Evolutionary conservation across 352 stramenopile species (phyloP).

Genomic region (Globisporangium heterothallicum): DNA sequence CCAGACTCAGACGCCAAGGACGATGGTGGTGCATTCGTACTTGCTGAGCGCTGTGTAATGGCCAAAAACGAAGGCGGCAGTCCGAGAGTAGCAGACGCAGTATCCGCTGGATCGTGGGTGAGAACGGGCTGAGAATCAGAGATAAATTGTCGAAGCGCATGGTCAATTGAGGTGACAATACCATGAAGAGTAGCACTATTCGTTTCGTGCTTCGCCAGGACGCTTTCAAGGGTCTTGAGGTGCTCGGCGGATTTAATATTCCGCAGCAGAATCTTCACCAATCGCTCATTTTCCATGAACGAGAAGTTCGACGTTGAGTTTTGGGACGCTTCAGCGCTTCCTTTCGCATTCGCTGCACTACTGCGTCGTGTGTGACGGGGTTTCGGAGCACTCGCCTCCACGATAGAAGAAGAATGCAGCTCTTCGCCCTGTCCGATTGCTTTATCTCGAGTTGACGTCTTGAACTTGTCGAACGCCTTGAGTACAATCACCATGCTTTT

Average conservation of each 20-base stretch:
- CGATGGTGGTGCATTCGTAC: too few relatives aligned
- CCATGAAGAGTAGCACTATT: constrained; percentile 26
- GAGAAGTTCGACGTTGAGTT: constrained; percentile 20
- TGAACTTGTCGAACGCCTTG: constrained; percentile 40
- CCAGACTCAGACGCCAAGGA: not conserved
- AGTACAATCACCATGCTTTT: constrained; percentile 28
- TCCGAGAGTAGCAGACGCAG: not conserved
- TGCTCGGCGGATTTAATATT: constrained; percentile 59
- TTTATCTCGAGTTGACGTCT: constrained; percentile 10
- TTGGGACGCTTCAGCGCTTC: not conserved
- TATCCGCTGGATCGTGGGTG: not conserved
- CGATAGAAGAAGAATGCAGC: not conserved
- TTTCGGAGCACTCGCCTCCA: not conserved
- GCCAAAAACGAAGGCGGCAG: constrained; percentile 8
- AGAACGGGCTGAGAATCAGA: constrained; percentile 13
- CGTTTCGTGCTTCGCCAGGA: constrained; percentile 49
- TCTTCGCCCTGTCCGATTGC: not conserved
- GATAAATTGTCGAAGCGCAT: constrained; percentile 26
- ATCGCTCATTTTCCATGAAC: constrained; percentile 71
- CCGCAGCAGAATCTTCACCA: constrained; percentile 65
- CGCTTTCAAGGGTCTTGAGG: constrained; percentile 35
- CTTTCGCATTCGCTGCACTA: not conserved
- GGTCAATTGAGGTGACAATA: constrained; percentile 26
- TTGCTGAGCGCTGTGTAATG: constrained; percentile 4
- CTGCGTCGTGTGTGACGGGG: constrained; percentile 1